A percentile compares a stretch with the other conserved stretches of the same genome.
Evolutionary conservation across 1,139 yeast species (phyloP).

Genomic region (Pneumocystis carinii): DNA sequence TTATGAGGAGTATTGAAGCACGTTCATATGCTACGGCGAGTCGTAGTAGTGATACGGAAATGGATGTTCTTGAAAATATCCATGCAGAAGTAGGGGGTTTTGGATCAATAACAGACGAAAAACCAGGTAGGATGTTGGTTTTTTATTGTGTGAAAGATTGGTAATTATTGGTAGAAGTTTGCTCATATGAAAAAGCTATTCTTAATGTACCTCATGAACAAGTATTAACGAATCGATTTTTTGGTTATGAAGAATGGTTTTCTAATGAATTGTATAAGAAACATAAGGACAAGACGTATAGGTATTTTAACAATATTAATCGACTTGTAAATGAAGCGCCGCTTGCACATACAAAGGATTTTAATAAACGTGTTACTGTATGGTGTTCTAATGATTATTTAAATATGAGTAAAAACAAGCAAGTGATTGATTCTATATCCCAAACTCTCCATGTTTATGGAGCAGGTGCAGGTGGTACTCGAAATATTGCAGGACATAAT

Average conservation of each 20-base stretch:
- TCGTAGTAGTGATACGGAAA: constrained; percentile 27
- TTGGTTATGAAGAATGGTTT: constrained; percentile 54
- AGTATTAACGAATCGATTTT: constrained; percentile 18
- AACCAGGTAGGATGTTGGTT: not conserved
- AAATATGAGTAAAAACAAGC: constrained; percentile 77
- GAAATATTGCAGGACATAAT: constrained; percentile 97
- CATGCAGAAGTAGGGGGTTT: constrained; percentile 21
- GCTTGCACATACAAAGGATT: constrained; percentile 63
- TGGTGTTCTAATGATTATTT: constrained; percentile 98
- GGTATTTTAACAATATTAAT: constrained; percentile 92
- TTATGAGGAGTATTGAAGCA: constrained; percentile 33
- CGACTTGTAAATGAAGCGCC: constrained; percentile 91
- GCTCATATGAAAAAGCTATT: constrained; percentile 5
- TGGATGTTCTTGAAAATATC: constrained; percentile 15
- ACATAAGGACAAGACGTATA: constrained; percentile 77
- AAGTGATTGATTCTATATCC: constrained; percentile 64
- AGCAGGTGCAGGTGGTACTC: constrained; percentile 97
- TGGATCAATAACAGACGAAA: constrained; percentile 17
- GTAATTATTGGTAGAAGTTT: constrained; percentile 8
- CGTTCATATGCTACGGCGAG: constrained; percentile 42
- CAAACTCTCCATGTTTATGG: constrained; percentile 76
- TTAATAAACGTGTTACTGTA: constrained; percentile 75
- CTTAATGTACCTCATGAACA: not conserved
- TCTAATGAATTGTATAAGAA: constrained; percentile 51
- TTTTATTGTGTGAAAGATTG: not conserved